Conservation (phyloP, 2,329 filamentous ascomycete species). For the Clarireedia homoeocarpa region DNA sequence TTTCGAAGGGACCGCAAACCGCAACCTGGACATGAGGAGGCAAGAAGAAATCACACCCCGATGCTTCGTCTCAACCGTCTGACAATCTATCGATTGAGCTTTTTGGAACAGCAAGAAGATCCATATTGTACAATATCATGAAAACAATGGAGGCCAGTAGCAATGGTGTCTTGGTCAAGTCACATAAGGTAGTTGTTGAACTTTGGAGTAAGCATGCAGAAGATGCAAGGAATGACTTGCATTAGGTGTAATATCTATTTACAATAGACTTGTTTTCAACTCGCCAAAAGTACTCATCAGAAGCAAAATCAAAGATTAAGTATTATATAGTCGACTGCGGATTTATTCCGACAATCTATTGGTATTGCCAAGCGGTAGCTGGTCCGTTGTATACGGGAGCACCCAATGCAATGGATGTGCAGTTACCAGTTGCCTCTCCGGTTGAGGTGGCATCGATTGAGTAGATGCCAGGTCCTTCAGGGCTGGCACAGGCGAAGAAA, state of each 20-base stretch:
- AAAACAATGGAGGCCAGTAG: too few species aligned
- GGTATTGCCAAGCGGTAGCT: background rate
- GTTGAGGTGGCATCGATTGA: background rate
- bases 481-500: slow-evolving; percentile 1
- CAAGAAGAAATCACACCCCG: too few species aligned
- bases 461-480: background rate
- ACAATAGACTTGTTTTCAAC: background rate
- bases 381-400: background rate
- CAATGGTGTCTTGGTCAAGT: too few species aligned
- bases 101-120: too few species aligned
- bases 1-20: too few species aligned
- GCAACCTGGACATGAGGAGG: too few species aligned
- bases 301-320: background rate
- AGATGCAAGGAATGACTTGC: background rate
- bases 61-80: too few species aligned
- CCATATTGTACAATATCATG: too few species aligned
- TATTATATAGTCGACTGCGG: background rate
- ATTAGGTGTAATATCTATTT: background rate
- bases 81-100: too few species aligned
- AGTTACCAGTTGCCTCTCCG: slow-evolving; percentile 5
- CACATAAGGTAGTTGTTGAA: background rate
- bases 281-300: background rate
- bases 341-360: background rate
- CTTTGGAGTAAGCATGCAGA: background rate
- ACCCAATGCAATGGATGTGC: background rate